phyloP scores from a whole-genome alignment of 2,329 filamentous ascomycete genomes.

The Hymenoscyphus albidus region DNA sequence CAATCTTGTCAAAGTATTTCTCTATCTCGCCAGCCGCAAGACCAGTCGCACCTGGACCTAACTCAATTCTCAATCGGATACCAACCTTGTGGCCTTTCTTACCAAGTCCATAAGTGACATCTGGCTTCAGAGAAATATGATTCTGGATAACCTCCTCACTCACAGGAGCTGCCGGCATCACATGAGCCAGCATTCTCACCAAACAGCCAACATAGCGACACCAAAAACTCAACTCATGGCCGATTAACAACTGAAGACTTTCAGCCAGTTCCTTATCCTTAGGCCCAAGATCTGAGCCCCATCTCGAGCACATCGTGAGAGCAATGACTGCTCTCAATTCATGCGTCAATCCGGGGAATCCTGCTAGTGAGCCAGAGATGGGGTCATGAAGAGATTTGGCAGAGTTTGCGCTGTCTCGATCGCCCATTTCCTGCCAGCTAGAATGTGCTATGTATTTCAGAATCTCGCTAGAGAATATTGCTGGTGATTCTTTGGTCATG shows the following conservation, averaged over 20 bases:
- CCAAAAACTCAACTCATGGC: conserved; percentile 31
- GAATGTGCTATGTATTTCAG: conserved; percentile 44
- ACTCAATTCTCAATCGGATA: conserved; percentile 38
- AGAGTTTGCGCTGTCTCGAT: conserved; percentile 52
- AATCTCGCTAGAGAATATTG: conserved; percentile 43
- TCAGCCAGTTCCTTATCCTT: conserved; percentile 38
- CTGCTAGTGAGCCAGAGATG: conserved; percentile 61
- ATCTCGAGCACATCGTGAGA: conserved; percentile 68
- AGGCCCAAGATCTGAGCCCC: conserved; percentile 58
- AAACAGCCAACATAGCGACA: conserved; percentile 33
- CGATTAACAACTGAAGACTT: conserved; percentile 28
- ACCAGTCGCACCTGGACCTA: conserved; percentile 23
- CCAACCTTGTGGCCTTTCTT: conserved; percentile 21
- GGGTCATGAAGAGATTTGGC: conserved; percentile 70
- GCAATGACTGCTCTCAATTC: conserved; percentile 66
- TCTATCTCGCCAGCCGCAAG: conserved; percentile 31
- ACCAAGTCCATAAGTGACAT: conserved; percentile 12
- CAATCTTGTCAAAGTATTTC: conserved; percentile 45
- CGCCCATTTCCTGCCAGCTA: conserved; percentile 50
- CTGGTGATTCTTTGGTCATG: conserved; percentile 28
- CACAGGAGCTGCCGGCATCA: conserved; percentile 5
- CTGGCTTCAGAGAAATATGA: conserved; percentile 9
- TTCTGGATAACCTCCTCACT: neutral
- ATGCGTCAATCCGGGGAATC: conserved; percentile 70
- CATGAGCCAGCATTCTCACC: conserved; percentile 19